phyloP scores from a whole-genome alignment of 108 stramenopile species.

The Cylindrotheca closterium region DNA sequence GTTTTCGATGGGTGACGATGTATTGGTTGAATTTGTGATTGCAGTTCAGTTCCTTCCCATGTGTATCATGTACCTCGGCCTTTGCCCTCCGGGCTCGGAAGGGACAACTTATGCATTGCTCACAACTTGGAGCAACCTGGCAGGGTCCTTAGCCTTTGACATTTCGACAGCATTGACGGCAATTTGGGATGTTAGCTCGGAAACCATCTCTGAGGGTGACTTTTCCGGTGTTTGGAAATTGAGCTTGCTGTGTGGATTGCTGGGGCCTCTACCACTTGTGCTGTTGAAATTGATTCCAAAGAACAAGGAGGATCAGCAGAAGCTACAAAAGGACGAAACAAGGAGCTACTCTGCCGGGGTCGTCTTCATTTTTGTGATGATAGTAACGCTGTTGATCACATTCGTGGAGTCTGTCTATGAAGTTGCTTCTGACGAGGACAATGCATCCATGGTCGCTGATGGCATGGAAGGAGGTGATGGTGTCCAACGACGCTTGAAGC shows the following conservation, averaged over 20 bases:
- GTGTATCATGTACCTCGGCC: slow-evolving; percentile 71
- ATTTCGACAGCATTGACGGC: slow-evolving; percentile 50
- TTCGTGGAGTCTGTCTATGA: slow-evolving; percentile 36
- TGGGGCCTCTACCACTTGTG: slow-evolving; percentile 31
- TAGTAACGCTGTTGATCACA: slow-evolving; percentile 26
- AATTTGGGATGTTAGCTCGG: slow-evolving; percentile 68
- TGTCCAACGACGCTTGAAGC: slow-evolving; percentile 8
- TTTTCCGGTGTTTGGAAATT: slow-evolving; percentile 60
- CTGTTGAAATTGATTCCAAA: slow-evolving; percentile 37
- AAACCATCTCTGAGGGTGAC: slow-evolving; percentile 52
- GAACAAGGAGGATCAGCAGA: slow-evolving; percentile 35
- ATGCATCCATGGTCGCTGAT: slow-evolving; percentile 3
- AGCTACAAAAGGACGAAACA: slow-evolving; percentile 30
- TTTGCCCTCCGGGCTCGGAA: slow-evolving; percentile 56
- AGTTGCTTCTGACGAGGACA: slow-evolving; percentile 17
- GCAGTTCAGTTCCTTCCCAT: slow-evolving; percentile 71
- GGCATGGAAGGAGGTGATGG: slow-evolving; percentile 6
- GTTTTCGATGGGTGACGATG: slow-evolving; percentile 74
- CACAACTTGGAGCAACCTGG: slow-evolving; percentile 57
- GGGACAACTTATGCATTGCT: slow-evolving; percentile 74
- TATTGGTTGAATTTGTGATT: slow-evolving; percentile 60
- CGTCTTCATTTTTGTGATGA: slow-evolving; percentile 33
- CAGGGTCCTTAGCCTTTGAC: slow-evolving; percentile 44
- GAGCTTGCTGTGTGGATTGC: slow-evolving; percentile 39
- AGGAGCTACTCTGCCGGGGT: slow-evolving; percentile 24